A percentile compares a stretch with the other conserved stretches of the same genome.
Conservation (phyloP, 768 basidiomycete genomes). For the Auricularia cornea region DNA sequence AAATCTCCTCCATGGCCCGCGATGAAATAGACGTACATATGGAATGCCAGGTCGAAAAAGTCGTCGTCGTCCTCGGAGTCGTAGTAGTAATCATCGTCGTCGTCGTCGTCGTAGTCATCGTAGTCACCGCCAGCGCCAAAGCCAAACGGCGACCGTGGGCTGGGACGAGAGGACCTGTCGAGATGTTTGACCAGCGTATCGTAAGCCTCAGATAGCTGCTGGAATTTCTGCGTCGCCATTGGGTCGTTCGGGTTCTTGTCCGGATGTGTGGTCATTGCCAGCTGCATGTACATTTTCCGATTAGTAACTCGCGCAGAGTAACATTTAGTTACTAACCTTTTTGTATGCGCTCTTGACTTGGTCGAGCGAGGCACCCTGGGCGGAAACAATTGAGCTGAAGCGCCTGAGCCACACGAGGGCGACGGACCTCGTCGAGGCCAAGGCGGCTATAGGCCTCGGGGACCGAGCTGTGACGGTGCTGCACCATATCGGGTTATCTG, state of each 20-base stretch:
- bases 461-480: slow-evolving; percentile 25
- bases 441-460: slow-evolving; percentile 35
- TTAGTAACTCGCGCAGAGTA: no score
- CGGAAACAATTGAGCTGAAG: background rate
- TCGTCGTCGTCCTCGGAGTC: slow-evolving; percentile 25
- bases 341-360: slow-evolving; percentile 61
- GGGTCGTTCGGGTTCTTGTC: slow-evolving; percentile 66
- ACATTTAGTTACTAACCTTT: slow-evolving; percentile 35
- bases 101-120: slow-evolving; percentile 27
- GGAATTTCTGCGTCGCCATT: slow-evolving; percentile 61
- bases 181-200: slow-evolving; percentile 48
- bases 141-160: background rate
- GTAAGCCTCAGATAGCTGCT: slow-evolving; percentile 63
- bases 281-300: no score
- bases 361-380: slow-evolving; percentile 53
- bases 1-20: no score
- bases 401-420: background rate
- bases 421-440: slow-evolving; percentile 45
- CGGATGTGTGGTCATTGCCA: slow-evolving; percentile 62
- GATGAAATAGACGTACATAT: slow-evolving; percentile 30
- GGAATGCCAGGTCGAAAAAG: slow-evolving; percentile 28
- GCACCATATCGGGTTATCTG: slow-evolving; percentile 19
- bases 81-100: slow-evolving; percentile 30
- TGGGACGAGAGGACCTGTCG: slow-evolving; percentile 27
- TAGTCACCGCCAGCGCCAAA: slow-evolving; percentile 5